These are phyloP conservation scores for Musa beccarii DNA, from an alignment of 176 grass and related monocot genomes.

Conservation along the genomic window DNA sequence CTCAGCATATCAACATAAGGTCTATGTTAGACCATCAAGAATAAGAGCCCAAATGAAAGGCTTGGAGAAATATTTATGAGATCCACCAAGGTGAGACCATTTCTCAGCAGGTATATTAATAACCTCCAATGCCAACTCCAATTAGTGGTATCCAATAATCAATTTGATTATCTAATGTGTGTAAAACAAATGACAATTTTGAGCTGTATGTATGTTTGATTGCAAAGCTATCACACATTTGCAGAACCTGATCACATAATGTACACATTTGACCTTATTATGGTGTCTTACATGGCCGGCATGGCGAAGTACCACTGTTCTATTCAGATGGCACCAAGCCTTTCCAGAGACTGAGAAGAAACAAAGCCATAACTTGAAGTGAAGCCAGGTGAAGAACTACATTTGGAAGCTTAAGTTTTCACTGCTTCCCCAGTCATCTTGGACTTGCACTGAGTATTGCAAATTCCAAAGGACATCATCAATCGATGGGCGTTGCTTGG, in stretches of 20 bases:
- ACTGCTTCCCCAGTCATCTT: constrained; percentile 50
- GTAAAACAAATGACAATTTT: no score
- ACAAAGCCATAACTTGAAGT: background rate
- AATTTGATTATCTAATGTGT: no score
- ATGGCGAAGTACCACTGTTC: background rate
- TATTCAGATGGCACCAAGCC: background rate
- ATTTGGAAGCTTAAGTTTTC: background rate
- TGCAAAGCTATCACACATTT: background rate
- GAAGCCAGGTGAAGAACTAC: background rate
- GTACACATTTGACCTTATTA: background rate
- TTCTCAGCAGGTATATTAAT: no score
- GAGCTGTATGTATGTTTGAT: background rate
- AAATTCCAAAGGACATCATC: constrained; percentile 97
- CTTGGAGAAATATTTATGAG: no score
- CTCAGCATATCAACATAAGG: no score
- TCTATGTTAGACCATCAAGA: no score
- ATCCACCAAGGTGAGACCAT: no score
- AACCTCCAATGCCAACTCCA: no score
- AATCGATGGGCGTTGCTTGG: constrained; percentile 50
- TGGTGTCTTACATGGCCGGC: background rate
- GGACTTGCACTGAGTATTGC: constrained; percentile 85
- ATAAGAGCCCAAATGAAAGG: no score
- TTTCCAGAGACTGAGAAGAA: background rate
- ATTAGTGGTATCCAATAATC: no score
- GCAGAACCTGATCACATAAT: background rate